Conservation (phyloP, 768 basidiomycete genomes). For the Neoboletus brunneissimus region DNA sequence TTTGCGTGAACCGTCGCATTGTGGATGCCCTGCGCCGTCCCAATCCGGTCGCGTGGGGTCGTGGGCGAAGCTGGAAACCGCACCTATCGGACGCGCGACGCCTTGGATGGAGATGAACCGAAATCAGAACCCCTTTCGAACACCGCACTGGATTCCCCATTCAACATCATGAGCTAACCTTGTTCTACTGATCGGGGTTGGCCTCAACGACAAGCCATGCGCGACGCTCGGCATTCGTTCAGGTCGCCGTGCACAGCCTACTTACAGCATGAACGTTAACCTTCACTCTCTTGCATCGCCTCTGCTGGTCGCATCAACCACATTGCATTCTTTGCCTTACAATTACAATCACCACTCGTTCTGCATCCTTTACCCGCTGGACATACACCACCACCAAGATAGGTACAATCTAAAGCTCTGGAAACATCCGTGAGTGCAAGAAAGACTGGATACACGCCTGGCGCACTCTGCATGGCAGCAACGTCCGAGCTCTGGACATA, state of each 20-base stretch:
- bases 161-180: slow-evolving; percentile 30
- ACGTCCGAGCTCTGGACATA: slow-evolving; percentile 90
- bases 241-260: slow-evolving; percentile 22
- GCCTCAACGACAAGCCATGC: slow-evolving; percentile 5
- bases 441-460: background rate
- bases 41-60: slow-evolving; percentile 15
- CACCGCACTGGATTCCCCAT: slow-evolving; percentile 21
- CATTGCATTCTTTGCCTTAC: background rate
- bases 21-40: slow-evolving; percentile 20
- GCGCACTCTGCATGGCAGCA: slow-evolving; percentile 87
- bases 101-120: background rate
- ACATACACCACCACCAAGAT: background rate
- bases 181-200: slow-evolving; percentile 28
- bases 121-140: slow-evolving; percentile 13
- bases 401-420: slow-evolving; percentile 22
- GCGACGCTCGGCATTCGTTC: slow-evolving; percentile 11
- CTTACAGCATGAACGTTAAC: background rate
- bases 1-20: slow-evolving; percentile 11
- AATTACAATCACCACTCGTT: slow-evolving; percentile 1
- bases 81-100: slow-evolving; percentile 17
- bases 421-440: slow-evolving; percentile 1
- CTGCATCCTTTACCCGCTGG: too few species aligned
- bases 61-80: slow-evolving; percentile 5
- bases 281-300: slow-evolving; percentile 1
- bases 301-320: background rate